Percentiles rank a stretch among this genome's conserved stretches.
These are phyloP conservation scores for Fonsecaea pugnacius DNA, from an alignment of 2,329 filamentous ascomycete species.

Conservation along the genomic window DNA sequence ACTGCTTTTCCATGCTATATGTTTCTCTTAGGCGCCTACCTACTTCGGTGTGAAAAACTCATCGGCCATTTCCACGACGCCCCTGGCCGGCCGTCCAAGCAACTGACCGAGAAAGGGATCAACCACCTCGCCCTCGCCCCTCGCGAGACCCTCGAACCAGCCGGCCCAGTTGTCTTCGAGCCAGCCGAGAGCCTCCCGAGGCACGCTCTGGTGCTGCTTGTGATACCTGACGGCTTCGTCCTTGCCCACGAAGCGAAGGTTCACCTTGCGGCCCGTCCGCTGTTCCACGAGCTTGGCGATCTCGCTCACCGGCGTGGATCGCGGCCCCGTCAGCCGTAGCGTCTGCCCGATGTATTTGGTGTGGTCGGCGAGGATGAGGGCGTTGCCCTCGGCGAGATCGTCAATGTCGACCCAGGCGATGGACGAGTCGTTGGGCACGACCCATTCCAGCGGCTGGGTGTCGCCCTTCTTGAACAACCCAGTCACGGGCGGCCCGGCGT, in stretches of 20 bases:
- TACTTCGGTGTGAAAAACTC: constrained; percentile 6
- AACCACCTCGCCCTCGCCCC: constrained; percentile 6
- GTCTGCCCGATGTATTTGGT: background rate
- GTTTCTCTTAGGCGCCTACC: background rate
- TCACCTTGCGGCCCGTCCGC: background rate
- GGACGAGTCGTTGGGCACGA: constrained; percentile 7
- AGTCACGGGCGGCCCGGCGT: background rate
- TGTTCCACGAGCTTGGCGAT: constrained; percentile 10
- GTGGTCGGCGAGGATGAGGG: constrained; percentile 4
- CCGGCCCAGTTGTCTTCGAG: constrained; percentile 15
- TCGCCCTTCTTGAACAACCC: constrained; percentile 8
- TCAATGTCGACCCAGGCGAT: constrained; percentile 15
- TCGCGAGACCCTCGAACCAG: constrained; percentile 6
- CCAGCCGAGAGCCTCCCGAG: constrained; percentile 3
- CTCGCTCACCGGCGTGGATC: constrained; percentile 9
- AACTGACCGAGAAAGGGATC: constrained; percentile 1
- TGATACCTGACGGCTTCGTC: constrained; percentile 6
- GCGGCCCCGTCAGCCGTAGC: constrained; percentile 5
- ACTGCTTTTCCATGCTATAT: too few relatives aligned
- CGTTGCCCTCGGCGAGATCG: constrained; percentile 14
- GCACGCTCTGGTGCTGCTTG: constrained; percentile 7
- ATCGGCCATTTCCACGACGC: constrained; percentile 10
- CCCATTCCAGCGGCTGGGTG: background rate
- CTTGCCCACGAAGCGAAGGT: constrained; percentile 1
- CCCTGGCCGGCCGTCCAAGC: constrained; percentile 2